These are phyloP conservation scores for Cucumis melo DNA, from an alignment of 306 rosid species.

Conservation along the genomic window DNA sequence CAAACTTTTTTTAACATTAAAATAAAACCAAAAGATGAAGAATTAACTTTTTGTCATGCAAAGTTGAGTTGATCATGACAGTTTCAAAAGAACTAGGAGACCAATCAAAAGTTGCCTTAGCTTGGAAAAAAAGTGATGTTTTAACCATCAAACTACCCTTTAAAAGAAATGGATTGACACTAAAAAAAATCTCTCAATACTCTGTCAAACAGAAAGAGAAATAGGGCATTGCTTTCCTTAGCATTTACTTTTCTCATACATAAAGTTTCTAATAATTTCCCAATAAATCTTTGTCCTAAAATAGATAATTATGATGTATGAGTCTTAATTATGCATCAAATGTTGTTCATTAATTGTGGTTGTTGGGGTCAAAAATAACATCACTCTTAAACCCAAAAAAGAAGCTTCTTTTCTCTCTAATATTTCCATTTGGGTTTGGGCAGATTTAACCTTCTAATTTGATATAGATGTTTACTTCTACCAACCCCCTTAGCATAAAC, in stretches of 20 bases:
- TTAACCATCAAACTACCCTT: constrained; percentile 26
- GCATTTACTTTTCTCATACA: constrained; percentile 53
- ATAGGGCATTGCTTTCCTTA: constrained; percentile 29
- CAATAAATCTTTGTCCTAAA: constrained; percentile 1
- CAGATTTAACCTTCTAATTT: neutral
- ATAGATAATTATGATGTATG: constrained; percentile 7
- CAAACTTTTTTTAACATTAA: neutral
- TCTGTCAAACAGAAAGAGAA: neutral
- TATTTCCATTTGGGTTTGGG: neutral
- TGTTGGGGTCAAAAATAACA: constrained; percentile 14
- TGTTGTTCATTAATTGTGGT: constrained; percentile 3
- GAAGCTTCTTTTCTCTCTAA: neutral
- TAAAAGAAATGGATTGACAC: constrained; percentile 28
- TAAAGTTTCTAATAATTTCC: constrained; percentile 30
- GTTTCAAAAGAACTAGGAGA: neutral
- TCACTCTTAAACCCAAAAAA: neutral
- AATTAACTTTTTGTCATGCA: neutral
- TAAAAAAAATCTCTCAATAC: neutral
- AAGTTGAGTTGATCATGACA: neutral
- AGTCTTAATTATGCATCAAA: constrained; percentile 24
- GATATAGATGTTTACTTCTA: neutral
- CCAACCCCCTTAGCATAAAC: neutral
- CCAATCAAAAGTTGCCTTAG: constrained; percentile 25
- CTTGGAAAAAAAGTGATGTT: constrained; percentile 49
- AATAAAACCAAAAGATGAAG: neutral